These are phyloP conservation scores for Corymbia maculata DNA, from an alignment of 345 rosid species.

Conservation along the genomic window DNA sequence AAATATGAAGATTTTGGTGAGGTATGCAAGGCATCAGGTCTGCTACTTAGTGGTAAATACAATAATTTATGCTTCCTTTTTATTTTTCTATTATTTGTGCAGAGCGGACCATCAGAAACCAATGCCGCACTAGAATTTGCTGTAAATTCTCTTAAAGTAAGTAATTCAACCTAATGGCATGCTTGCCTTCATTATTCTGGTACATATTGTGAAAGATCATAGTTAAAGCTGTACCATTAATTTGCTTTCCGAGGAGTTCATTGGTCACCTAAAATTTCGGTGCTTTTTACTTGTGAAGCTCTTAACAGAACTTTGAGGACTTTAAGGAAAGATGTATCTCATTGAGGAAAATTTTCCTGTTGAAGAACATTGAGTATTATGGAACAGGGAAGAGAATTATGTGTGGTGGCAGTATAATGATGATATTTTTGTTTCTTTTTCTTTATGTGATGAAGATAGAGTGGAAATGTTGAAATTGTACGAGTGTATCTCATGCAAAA, in stretches of 20 bases:
- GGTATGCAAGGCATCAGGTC: not conserved
- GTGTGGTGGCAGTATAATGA: not conserved
- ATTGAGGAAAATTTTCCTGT: not conserved
- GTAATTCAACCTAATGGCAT: conserved; percentile 4
- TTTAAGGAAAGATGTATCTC: not conserved
- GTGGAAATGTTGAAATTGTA: not conserved
- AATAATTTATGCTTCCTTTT: not conserved
- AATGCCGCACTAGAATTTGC: conserved; percentile 96
- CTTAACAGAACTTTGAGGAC: not conserved
- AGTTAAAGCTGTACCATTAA: not conserved
- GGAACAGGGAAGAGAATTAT: not conserved
- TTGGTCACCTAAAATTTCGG: not conserved
- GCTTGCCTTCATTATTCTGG: not conserved
- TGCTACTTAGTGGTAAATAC: not conserved
- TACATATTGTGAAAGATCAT: not conserved
- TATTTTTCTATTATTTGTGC: conserved; percentile 4
- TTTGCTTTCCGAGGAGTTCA: not conserved
- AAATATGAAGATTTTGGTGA: not conserved
- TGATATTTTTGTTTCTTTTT: not conserved
- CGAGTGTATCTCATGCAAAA: not conserved
- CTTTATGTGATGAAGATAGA: not conserved
- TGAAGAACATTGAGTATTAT: not conserved
- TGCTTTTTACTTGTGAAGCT: not conserved
- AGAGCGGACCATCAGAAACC: conserved; percentile 92
- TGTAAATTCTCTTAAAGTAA: conserved; percentile 67